A percentile compares a stretch with the other conserved stretches of the same genome.
Conservation (phyloP, 163 green algal species). For the Botryococcus braunii region DNA sequence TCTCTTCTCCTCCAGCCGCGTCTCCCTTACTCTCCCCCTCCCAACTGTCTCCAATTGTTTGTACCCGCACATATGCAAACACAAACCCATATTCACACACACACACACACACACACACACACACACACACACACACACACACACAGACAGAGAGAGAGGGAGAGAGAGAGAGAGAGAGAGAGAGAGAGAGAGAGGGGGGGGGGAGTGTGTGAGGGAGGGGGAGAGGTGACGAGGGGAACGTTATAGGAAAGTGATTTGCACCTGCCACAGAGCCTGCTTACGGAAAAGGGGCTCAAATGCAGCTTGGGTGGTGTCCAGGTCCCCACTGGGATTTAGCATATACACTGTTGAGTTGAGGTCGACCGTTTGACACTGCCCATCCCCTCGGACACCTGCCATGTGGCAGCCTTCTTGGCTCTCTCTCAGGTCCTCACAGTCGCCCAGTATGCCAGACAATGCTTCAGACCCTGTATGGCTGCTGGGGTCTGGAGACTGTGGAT, state of each 20-base stretch:
- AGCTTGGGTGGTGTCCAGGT: slow-evolving; percentile 70
- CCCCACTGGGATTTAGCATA: slow-evolving; percentile 79
- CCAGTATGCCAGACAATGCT: background rate
- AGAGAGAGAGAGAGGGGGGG: too few relatives aligned
- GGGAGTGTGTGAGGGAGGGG: too few relatives aligned
- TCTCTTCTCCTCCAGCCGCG: background rate
- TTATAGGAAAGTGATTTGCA: too few relatives aligned
- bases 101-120: too few relatives aligned
- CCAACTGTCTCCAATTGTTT: too few relatives aligned
- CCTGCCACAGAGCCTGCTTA: slow-evolving; percentile 56
- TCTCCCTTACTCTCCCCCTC: too few relatives aligned
- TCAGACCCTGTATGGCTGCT: background rate
- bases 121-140: too few relatives aligned
- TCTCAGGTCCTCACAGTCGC: background rate
- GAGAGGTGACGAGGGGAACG: too few relatives aligned
- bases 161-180: too few relatives aligned
- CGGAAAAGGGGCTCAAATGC: slow-evolving; percentile 69
- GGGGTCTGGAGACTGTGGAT: background rate
- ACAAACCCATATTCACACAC: too few relatives aligned
- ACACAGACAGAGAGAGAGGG: too few relatives aligned
- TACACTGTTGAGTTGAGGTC: slow-evolving; percentile 50
- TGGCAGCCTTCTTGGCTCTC: background rate
- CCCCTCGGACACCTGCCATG: background rate
- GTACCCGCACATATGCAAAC: too few relatives aligned
- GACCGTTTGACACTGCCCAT: slow-evolving; percentile 2